These are phyloP conservation scores for Trichoderma asperellum DNA, from an alignment of 2,329 filamentous ascomycete species.

Conservation along the genomic window DNA sequence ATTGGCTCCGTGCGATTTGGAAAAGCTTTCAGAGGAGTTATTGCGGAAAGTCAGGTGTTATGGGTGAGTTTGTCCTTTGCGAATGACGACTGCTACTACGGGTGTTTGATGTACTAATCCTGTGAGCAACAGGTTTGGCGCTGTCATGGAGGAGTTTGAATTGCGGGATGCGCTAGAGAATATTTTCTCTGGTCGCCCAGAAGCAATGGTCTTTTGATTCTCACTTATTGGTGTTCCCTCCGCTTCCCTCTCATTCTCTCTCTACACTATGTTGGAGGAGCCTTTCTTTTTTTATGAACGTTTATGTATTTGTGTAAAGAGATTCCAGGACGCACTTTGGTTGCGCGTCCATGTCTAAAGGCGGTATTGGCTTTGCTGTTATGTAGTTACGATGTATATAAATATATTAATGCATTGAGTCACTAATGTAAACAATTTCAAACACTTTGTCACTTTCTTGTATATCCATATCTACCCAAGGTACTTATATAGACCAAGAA, in stretches of 20 bases:
- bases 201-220: conserved; percentile 30
- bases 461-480: neutral
- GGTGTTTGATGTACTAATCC: conserved; percentile 18
- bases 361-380: neutral
- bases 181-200: conserved; percentile 44
- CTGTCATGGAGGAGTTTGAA: conserved; percentile 69
- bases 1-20: conserved; percentile 70
- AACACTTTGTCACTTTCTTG: neutral
- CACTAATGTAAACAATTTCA: neutral
- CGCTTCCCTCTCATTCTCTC: neutral
- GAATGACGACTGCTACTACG: neutral
- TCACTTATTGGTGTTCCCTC: neutral
- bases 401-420: neutral
- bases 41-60: conserved; percentile 86
- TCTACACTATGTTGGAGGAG: neutral
- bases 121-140: conserved; percentile 56
- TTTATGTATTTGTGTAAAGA: neutral
- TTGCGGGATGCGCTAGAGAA: conserved; percentile 76
- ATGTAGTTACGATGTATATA: conserved; percentile 10
- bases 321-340: conserved; percentile 9
- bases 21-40: conserved; percentile 72
- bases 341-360: conserved; percentile 1
- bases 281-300: neutral
- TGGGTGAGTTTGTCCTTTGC: conserved; percentile 65
- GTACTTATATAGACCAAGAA: neutral